These are phyloP conservation scores for Moesziomyces antarcticus DNA, from an alignment of 1,284 basidiomycete genomes.

Conservation along the genomic window DNA sequence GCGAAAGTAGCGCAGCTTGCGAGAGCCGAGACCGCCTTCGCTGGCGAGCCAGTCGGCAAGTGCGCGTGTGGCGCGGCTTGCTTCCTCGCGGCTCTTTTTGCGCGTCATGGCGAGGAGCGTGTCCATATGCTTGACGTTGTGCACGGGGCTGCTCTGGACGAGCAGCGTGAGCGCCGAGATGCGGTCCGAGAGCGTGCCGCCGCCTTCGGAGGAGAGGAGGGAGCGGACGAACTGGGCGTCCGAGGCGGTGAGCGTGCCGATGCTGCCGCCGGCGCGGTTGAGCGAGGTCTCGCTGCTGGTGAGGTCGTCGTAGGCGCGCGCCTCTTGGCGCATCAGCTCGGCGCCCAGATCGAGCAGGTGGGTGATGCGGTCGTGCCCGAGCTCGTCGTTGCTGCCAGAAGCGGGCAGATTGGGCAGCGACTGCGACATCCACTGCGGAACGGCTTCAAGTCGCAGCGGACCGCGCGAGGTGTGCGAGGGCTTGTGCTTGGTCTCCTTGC, in stretches of 20 bases:
- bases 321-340: constrained; percentile 54
- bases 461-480: constrained; percentile 10
- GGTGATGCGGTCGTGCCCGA: constrained; percentile 42
- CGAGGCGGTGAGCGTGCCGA: constrained; percentile 59
- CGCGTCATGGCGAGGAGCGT: constrained; percentile 80
- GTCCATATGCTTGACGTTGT: constrained; percentile 76
- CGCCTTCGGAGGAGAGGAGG: constrained; percentile 58
- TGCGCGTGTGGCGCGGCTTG: constrained; percentile 86
- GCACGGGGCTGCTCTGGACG: constrained; percentile 88
- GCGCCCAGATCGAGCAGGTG: constrained; percentile 53
- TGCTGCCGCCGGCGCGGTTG: constrained; percentile 43
- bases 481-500: constrained; percentile 26
- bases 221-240: constrained; percentile 66
- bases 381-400: constrained; percentile 3
- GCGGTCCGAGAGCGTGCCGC: constrained; percentile 84
- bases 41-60: constrained; percentile 91
- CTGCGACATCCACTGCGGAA: constrained; percentile 50
- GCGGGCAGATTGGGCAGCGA: constrained; percentile 34
- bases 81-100: constrained; percentile 90
- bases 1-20: constrained; percentile 80
- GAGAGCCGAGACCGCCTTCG: constrained; percentile 79
- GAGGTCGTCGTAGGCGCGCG: constrained; percentile 53
- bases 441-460: constrained; percentile 49
- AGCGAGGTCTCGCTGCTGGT: constrained; percentile 56
- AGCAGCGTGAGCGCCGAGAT: constrained; percentile 91